Conservation (phyloP, 1,284 basidiomycete genomes). For the Tetrapyrgos nigripes region DNA sequence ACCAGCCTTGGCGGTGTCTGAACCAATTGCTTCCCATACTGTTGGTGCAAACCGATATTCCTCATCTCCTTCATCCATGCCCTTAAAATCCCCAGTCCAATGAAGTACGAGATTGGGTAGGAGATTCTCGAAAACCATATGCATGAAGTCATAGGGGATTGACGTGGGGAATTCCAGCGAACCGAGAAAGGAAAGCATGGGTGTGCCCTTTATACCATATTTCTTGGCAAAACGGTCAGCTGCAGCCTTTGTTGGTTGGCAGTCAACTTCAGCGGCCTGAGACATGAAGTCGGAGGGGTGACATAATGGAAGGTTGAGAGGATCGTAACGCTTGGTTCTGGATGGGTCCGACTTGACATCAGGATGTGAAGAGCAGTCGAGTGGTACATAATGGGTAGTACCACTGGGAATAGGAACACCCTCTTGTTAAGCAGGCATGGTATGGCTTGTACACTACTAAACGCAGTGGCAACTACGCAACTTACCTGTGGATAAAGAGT, state of each 20-base stretch:
- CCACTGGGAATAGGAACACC: background rate
- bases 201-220: conserved; percentile 49
- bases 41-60: conserved; percentile 33
- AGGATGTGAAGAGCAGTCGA: conserved; percentile 28
- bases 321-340: conserved; percentile 32
- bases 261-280: conserved; percentile 40
- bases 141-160: conserved; percentile 57
- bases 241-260: conserved; percentile 26
- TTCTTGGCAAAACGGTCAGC: conserved; percentile 33
- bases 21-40: conserved; percentile 48
- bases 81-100: conserved; percentile 49
- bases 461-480: no score
- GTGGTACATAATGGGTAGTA: conserved; percentile 43
- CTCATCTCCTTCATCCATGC: conserved; percentile 37
- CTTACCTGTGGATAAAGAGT: no score
- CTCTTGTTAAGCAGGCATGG: no score
- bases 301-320: conserved; percentile 42
- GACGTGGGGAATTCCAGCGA: conserved; percentile 46
- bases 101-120: conserved; percentile 44
- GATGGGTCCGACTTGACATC: conserved; percentile 4
- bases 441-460: no score
- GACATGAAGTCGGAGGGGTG: conserved; percentile 37
- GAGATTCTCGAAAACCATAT: conserved; percentile 50
- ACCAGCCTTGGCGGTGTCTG: conserved; percentile 30
- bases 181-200: conserved; percentile 36